These are phyloP conservation scores for Tremella yokohamensis DNA, from an alignment of 768 basidiomycete species.

Conservation along the genomic window DNA sequence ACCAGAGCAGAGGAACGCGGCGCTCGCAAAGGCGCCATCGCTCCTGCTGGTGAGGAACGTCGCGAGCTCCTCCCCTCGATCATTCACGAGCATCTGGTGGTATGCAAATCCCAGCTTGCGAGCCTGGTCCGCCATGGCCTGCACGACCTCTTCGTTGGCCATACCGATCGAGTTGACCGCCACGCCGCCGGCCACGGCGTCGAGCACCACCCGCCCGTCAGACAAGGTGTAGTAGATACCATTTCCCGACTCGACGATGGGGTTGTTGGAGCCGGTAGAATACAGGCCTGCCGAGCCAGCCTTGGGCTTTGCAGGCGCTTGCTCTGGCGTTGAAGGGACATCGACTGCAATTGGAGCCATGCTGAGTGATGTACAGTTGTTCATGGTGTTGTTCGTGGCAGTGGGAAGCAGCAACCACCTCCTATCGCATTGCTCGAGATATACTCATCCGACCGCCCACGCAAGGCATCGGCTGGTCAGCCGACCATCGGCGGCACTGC, in stretches of 20 bases:
- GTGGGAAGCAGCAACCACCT: too few species aligned
- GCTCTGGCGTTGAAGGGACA: too few species aligned
- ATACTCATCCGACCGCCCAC: too few species aligned
- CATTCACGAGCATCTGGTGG: slow-evolving; percentile 7
- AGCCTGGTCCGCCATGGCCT: slow-evolving; percentile 22
- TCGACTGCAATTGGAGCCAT: too few species aligned
- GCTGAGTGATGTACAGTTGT: too few species aligned
- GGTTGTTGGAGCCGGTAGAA: too few species aligned
- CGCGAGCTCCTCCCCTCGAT: slow-evolving; percentile 21
- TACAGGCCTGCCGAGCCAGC: too few species aligned
- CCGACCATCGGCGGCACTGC: too few species aligned
- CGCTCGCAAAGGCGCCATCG: neutral
- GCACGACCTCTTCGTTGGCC: slow-evolving; percentile 22
- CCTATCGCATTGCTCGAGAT: too few species aligned
- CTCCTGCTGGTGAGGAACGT: slow-evolving; percentile 7
- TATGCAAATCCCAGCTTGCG: slow-evolving; percentile 20
- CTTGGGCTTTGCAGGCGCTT: too few species aligned
- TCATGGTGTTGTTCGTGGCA: too few species aligned
- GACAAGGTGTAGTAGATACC: slow-evolving; percentile 12
- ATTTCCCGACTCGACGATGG: slow-evolving; percentile 1
- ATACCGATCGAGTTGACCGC: slow-evolving; percentile 30
- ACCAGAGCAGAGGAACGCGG: slow-evolving; percentile 18
- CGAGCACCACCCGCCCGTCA: slow-evolving; percentile 23
- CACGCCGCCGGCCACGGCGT: slow-evolving; percentile 29
- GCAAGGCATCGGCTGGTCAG: too few species aligned